Conservation (phyloP, 176 grass and related monocot genomes). For the Secale cereale region DNA sequence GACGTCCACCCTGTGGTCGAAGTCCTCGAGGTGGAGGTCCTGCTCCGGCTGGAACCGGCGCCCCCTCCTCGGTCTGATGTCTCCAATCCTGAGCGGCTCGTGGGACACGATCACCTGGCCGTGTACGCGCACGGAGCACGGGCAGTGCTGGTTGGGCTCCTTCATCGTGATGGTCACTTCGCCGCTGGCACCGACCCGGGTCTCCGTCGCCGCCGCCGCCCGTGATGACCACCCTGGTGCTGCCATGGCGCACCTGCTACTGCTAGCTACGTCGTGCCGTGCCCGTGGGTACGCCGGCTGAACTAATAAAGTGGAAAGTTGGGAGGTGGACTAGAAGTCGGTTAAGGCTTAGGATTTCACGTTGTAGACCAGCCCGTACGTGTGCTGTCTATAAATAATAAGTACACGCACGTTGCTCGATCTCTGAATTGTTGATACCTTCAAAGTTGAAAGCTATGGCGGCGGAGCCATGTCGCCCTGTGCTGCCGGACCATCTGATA, state of each 20-base stretch:
- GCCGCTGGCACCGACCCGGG: not conserved
- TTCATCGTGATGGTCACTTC: not conserved
- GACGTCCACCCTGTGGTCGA: not conserved
- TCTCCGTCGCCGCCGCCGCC: not conserved
- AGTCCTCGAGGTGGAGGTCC: not conserved
- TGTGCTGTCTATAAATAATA: too few species aligned
- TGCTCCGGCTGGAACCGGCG: not conserved
- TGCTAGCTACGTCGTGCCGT: too few species aligned
- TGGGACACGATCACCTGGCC: not conserved
- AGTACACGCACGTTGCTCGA: too few species aligned
- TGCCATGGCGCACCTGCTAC: not conserved
- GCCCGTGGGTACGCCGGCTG: too few species aligned
- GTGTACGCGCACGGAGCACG: not conserved
- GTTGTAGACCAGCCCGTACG: too few species aligned
- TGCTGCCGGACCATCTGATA: not conserved
- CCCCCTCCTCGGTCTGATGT: not conserved
- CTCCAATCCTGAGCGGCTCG: not conserved
- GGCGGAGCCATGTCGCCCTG: not conserved
- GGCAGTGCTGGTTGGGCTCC: not conserved
- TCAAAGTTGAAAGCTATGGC: too few species aligned
- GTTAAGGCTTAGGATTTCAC: too few species aligned
- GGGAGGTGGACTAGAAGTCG: too few species aligned
- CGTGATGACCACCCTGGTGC: not conserved
- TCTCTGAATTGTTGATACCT: too few species aligned
- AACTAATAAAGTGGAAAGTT: too few species aligned